phyloP scores from a whole-genome alignment of 1,284 basidiomycete species.

The Chalciporus sp. region DNA sequence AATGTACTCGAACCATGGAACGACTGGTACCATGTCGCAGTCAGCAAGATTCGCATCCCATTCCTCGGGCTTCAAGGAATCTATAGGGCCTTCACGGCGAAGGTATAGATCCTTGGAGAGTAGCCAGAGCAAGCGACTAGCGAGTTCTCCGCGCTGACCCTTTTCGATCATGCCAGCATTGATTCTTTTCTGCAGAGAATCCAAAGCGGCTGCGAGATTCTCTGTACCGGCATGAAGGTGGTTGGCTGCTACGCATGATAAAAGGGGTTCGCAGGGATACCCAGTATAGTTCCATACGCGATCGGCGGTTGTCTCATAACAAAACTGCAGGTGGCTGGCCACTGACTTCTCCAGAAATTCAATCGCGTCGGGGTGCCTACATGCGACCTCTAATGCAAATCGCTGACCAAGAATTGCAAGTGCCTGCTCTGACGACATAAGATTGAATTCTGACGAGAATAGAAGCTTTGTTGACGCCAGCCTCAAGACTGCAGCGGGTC shows the following conservation, averaged over 20 bases:
- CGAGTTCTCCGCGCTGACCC: background rate
- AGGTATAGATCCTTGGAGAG: background rate
- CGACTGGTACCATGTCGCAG: too few species aligned
- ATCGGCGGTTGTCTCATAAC: background rate
- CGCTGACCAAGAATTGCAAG: slow-evolving; percentile 1
- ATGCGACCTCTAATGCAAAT: background rate
- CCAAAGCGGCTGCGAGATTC: background rate
- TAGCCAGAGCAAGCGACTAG: slow-evolving; percentile 8
- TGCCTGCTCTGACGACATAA: background rate
- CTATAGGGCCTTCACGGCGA: too few species aligned
- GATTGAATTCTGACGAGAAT: background rate
- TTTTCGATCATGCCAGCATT: background rate
- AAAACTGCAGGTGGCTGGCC: background rate
- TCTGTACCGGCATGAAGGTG: background rate
- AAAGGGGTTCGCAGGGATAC: background rate
- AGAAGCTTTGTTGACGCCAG: background rate
- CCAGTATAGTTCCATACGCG: background rate
- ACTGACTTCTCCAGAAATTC: background rate
- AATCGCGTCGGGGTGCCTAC: background rate
- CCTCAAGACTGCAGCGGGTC: background rate
- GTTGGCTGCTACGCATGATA: background rate
- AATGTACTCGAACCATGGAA: too few species aligned
- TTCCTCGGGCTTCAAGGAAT: too few species aligned
- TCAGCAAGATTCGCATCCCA: too few species aligned
- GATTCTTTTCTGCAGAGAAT: background rate